Evolutionary conservation across 768 basidiomycete genomes (phyloP).

Genomic region (Suillus fuscotomentosus): DNA sequence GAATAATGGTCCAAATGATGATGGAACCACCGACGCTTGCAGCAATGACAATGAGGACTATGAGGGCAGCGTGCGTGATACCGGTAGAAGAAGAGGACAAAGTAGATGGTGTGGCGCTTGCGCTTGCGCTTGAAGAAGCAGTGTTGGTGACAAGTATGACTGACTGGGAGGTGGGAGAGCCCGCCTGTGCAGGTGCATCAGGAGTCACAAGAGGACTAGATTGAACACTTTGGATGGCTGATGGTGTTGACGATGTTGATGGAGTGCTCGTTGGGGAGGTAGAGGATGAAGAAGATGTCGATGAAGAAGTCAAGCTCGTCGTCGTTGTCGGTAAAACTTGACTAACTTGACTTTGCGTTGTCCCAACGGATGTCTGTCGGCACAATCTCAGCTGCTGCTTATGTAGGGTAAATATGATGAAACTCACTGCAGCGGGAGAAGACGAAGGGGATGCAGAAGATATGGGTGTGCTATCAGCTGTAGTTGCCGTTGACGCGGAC

Average conservation of each 20-base stretch:
- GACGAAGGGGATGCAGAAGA: conserved; percentile 14
- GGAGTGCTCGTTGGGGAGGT: conserved; percentile 14
- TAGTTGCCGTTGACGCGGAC: conserved; percentile 7
- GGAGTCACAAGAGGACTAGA: conserved; percentile 27
- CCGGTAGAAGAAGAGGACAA: conserved; percentile 32
- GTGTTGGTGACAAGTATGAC: conserved; percentile 16
- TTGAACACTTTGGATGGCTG: conserved; percentile 11
- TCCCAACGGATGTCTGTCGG: neutral
- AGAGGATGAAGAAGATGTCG: conserved; percentile 16
- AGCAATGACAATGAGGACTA: conserved; percentile 68
- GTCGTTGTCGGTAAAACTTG: conserved; percentile 14
- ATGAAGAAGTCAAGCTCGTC: conserved; percentile 15
- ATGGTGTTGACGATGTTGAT: conserved; percentile 10
- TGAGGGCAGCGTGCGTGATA: conserved; percentile 44
- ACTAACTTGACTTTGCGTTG: conserved; percentile 12
- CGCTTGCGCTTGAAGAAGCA: conserved; percentile 12
- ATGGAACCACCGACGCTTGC: conserved; percentile 64
- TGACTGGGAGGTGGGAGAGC: conserved; percentile 54
- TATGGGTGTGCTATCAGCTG: conserved; percentile 11
- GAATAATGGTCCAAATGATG: conserved; percentile 86
- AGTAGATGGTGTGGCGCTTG: conserved; percentile 22
- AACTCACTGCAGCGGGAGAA: conserved; percentile 22
- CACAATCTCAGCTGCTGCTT: neutral
- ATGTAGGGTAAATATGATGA: neutral
- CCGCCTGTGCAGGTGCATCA: conserved; percentile 36